phyloP scores from a whole-genome alignment of 305 asterid species.

The Ajuga reptans region DNA sequence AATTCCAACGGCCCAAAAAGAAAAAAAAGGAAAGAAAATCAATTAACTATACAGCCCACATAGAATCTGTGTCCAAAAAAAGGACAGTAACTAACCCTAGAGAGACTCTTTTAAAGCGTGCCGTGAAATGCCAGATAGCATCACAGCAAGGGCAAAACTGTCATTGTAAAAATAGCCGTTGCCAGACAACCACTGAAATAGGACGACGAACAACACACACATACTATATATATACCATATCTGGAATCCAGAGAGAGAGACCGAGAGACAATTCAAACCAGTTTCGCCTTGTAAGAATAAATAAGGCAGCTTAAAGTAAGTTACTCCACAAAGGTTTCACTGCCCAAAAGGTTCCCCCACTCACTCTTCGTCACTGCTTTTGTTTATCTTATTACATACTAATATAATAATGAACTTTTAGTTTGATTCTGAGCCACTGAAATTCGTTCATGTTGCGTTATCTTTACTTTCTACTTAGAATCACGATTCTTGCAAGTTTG shows the following conservation, averaged over 20 bases:
- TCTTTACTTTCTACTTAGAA: background rate
- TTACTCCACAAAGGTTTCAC: background rate
- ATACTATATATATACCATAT: no score
- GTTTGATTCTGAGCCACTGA: background rate
- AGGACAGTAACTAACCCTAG: conserved; percentile 20
- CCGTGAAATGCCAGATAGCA: background rate
- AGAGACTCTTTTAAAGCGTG: background rate
- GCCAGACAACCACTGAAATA: background rate
- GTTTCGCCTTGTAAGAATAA: background rate
- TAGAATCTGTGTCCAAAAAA: no score
- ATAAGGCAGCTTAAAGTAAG: conserved; percentile 17
- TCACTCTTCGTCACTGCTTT: background rate
- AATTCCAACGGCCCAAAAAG: no score
- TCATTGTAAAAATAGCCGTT: conserved; percentile 22
- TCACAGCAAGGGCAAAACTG: conserved; percentile 13
- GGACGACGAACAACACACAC: background rate
- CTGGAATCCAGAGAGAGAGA: background rate
- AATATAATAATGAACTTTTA: background rate
- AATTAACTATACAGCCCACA: no score
- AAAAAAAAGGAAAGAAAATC: no score
- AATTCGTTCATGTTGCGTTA: background rate
- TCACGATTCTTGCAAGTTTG: background rate
- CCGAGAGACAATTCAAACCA: background rate
- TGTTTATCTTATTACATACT: background rate
- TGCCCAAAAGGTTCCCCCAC: no score